These are phyloP conservation scores for Linum trigynum DNA, from an alignment of 345 rosid species.

Conservation along the genomic window DNA sequence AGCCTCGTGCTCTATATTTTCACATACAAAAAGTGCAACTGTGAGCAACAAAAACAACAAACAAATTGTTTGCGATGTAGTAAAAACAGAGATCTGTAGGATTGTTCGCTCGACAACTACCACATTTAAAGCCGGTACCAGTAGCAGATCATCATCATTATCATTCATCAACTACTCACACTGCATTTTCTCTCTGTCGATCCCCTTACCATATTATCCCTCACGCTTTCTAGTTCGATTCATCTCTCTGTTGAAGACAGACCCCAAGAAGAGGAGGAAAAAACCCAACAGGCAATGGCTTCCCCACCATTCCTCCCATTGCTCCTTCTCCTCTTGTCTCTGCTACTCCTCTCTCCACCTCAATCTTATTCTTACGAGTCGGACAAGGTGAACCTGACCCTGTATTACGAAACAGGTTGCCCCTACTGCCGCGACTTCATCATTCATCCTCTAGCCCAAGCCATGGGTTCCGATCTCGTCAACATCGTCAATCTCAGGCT, in stretches of 20 bases:
- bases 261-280: no score
- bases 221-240: background rate
- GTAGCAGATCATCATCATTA: background rate
- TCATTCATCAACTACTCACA: background rate
- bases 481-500: conserved; percentile 38
- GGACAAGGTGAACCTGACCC: conserved; percentile 10
- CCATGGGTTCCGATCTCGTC: conserved; percentile 23
- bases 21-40: no score
- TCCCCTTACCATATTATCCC: background rate
- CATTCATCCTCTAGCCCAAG: conserved; percentile 19
- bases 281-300: background rate
- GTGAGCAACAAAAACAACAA: no score
- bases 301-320: background rate
- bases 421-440: conserved; percentile 36
- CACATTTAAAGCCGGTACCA: background rate
- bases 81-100: no score
- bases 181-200: background rate
- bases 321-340: background rate
- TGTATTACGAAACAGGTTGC: conserved; percentile 44
- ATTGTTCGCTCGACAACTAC: background rate
- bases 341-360: background rate
- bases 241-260: no score
- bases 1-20: no score
- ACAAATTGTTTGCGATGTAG: no score
- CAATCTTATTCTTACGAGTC: background rate